Conservation (phyloP, 257 asterid genomes). For the Solanum bulbocastanum region DNA sequence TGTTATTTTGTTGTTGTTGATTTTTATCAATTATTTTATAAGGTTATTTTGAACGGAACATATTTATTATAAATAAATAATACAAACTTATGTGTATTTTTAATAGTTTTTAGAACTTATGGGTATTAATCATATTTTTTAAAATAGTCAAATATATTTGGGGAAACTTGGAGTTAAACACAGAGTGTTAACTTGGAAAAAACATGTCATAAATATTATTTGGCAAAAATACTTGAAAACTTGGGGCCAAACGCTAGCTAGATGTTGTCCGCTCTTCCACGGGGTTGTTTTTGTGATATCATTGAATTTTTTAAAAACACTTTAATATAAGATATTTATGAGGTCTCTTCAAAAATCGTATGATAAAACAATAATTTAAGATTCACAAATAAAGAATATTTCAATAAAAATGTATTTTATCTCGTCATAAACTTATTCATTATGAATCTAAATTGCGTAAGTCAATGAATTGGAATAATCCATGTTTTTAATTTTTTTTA, state of each 20-base stretch:
- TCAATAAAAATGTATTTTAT: too few relatives aligned
- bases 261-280: neutral
- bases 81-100: neutral
- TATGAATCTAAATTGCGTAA: neutral
- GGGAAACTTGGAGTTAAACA: neutral
- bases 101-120: too few relatives aligned
- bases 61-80: too few relatives aligned
- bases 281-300: neutral
- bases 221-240: neutral
- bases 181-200: neutral
- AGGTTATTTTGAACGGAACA: neutral
- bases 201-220: too few relatives aligned
- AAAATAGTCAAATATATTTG: neutral
- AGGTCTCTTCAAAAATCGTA: too few relatives aligned
- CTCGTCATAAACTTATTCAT: neutral
- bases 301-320: too few relatives aligned
- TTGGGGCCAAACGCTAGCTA: neutral
- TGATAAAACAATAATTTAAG: neutral
- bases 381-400: neutral
- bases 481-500: neutral
- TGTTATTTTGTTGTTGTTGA: neutral
- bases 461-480: neutral
- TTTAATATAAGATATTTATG: neutral
- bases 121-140: too few relatives aligned
- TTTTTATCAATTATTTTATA: neutral